Evolutionary conservation across 2,329 filamentous ascomycete species (phyloP), one percentile per base, ranked within the genome.

Genomic region (Colletotrichum agaves): DNA sequence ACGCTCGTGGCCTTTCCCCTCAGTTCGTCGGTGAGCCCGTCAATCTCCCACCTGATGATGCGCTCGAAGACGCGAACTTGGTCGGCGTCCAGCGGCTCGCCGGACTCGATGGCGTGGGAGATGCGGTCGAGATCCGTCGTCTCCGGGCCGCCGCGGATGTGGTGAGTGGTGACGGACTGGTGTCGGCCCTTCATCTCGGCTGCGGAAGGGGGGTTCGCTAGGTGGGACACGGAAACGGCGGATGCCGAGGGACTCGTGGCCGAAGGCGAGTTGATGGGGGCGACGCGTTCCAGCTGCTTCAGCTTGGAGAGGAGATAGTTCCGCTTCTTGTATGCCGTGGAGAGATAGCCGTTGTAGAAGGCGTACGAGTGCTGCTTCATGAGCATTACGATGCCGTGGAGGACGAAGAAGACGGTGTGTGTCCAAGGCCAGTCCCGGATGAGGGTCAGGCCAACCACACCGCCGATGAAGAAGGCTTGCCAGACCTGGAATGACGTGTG

Each of bases 281-380:
- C 78, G 33, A 87, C 80, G 3, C 79, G 78, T 33, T 90, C 86
- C 2, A 93, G 82, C 70, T 89, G 83, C 63, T 86, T 83, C 27
- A 93, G 77, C 64, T 81, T 84, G 4, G 72, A 74, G 10, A 81
- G 74, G n/a, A 87, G 76, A n/a, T 76, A 73, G 11, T 74, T 71
- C 2, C 85, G 81, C 63, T 81, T 81, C 65, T 86, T 84, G 73
- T 89, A 87, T 3, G 87, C 80, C 19, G 87, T 85, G 3, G 86
- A 93, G 57, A 90, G 81, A 70, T 94, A 87, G 6, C 92, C 92
- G 72, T 94, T 94, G 77, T 93, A 94, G 72, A 93, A 93, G 4
- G 90, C 85, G 74, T 93, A 94, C 17, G 89, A 91, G 75, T 94
- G 92, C 78, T 93, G 91, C 80, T 95, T 95, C 92, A 94, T 94